These are phyloP conservation scores for Plasmodium vivax DNA, from an alignment of 169 alveolate genomes.

Conservation along the genomic window DNA sequence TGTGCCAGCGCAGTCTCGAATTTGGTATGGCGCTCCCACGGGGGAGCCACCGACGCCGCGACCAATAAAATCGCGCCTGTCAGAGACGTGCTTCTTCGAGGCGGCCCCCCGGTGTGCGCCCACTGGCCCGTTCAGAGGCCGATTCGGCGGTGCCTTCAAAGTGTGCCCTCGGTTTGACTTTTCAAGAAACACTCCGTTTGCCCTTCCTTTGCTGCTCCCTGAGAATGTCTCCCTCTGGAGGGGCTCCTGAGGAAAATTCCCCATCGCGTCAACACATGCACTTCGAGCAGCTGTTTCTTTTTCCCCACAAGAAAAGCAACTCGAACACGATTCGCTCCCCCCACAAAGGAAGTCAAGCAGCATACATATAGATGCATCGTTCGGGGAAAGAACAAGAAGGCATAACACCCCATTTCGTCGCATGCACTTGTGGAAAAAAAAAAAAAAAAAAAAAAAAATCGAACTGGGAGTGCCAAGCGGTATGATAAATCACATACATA, in stretches of 20 bases:
- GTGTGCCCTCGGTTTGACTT: neutral
- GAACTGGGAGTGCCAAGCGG: neutral
- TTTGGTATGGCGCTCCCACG: neutral
- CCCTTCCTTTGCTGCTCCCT: neutral
- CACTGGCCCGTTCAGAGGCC: neutral
- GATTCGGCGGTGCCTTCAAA: neutral
- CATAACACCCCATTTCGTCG: neutral
- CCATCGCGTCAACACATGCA: neutral
- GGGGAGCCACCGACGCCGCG: neutral
- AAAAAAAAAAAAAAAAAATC: neutral
- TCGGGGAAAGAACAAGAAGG: neutral
- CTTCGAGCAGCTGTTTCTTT: neutral
- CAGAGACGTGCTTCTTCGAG: neutral
- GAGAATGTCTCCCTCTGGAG: neutral
- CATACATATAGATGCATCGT: neutral
- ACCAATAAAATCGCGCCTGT: neutral
- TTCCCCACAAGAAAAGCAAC: neutral
- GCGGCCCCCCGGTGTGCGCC: neutral
- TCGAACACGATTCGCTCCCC: neutral
- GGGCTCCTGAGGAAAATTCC: neutral
- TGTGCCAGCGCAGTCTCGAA: neutral
- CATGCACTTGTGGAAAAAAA: neutral
- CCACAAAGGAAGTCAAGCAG: neutral
- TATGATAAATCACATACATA: neutral
- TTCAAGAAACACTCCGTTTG: neutral